Evolutionary conservation across 257 asterid species (phyloP), one percentile per base, ranked within the genome.

Genomic region (Rhazya stricta): DNA sequence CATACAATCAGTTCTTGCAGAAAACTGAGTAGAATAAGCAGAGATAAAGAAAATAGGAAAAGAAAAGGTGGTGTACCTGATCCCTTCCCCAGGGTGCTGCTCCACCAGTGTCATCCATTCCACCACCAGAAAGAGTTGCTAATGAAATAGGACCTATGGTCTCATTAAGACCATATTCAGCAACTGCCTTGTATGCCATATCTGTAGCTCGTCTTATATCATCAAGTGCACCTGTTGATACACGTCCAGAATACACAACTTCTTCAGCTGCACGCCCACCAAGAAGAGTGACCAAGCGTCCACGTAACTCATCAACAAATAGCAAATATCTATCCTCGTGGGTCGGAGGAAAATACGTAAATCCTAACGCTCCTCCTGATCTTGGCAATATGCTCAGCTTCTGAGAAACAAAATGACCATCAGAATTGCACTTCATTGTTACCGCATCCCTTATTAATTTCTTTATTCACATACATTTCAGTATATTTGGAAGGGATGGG

Each of bases 181-280:
- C 98, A 74, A 95, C 96, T 10, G 99, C 99, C 86, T 95, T 95
- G 87, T 95, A 95, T 29, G 99, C 99, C 97, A 95, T 86, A 80
- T 95, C 99, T 54, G 99, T 95, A 65, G 99, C 99, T 81, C 92
- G 89, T 50, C 97, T 87, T 79, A 95, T 95, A 78, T 95, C 99
- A 57, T 95, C 99, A 74, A 95, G 85, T 16, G 99, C 99, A 82
- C 99, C 99, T 42, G 99, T 95, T n/a, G 99, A 91, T 79, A 95
- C 98, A 78, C 99, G 98, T 42, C 99, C 99, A 56, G 91, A 85
- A 81, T 91, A 95, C 67, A 91, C 83, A 69, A 95, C 86, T 84
- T 95, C 97, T 80, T 95, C 99, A 6, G 99, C 99, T 65, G 99
- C 99, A 72, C 99, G 98, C n/a, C 98, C 99, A 0, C 99, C 99